A percentile compares a stretch with the other conserved stretches of the same genome.
phyloP scores from a whole-genome alignment of 441 rosid genomes.

The Kokia cookei region DNA sequence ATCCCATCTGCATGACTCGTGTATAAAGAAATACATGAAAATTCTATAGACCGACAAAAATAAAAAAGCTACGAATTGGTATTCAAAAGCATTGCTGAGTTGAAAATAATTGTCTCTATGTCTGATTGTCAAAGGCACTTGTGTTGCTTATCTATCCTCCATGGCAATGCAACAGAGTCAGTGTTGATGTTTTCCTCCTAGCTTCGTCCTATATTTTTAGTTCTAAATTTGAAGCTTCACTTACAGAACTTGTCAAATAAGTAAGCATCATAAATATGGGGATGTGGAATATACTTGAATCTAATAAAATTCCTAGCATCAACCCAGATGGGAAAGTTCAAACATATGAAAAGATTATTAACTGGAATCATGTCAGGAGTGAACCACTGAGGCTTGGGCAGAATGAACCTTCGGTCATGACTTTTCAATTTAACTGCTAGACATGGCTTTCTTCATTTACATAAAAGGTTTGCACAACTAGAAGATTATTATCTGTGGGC shows the following conservation, averaged over 20 bases:
- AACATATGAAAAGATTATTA: background rate
- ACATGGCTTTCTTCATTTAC: background rate
- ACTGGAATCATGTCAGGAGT: background rate
- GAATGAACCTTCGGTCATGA: background rate
- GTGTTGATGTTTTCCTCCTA: background rate
- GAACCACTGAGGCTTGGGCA: background rate
- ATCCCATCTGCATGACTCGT: conserved; percentile 49
- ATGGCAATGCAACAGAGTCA: background rate
- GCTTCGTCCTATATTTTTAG: background rate
- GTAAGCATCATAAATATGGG: background rate
- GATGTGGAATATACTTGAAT: background rate
- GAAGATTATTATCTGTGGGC: background rate
- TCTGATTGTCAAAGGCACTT: background rate
- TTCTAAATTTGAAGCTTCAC: background rate
- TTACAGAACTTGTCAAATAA: background rate
- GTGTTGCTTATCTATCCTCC: background rate
- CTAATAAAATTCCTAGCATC: background rate
- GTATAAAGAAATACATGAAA: conserved; percentile 13
- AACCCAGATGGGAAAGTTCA: background rate
- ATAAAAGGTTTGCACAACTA: background rate
- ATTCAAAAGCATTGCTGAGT: conserved; percentile 2
- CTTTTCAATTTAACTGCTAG: background rate
- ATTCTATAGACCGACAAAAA: background rate
- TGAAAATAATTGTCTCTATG: background rate
- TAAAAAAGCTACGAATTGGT: background rate